A percentile compares a stretch with the other conserved stretches of the same genome.
phyloP scores from a whole-genome alignment of 2,329 filamentous ascomycete species.

The Cercospora sp. region DNA sequence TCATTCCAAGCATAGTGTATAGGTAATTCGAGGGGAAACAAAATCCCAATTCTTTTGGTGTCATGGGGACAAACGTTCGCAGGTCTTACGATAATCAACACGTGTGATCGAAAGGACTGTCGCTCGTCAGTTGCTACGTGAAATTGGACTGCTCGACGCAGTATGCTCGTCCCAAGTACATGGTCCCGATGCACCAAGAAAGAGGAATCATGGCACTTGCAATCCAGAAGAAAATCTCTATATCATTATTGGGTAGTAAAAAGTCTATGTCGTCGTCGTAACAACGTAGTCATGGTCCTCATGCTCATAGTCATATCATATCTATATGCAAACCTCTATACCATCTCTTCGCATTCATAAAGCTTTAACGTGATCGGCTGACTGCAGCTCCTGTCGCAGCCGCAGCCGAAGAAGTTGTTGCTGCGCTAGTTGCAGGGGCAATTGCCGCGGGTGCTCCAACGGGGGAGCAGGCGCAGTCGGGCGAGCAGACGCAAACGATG shows the following conservation, averaged over 20 bases:
- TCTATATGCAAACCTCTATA: background rate
- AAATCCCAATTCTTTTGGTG: background rate
- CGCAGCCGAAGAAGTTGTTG: background rate
- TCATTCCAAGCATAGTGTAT: background rate
- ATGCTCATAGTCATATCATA: background rate
- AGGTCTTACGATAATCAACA: no score
- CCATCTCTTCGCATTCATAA: background rate
- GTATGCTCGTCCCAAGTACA: no score
- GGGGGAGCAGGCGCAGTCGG: constrained; percentile 12
- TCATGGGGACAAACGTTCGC: no score
- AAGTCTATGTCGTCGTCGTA: background rate
- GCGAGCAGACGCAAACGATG: constrained; percentile 14
- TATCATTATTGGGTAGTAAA: background rate
- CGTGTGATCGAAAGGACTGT: no score
- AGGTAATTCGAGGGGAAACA: background rate
- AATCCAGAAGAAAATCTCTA: background rate
- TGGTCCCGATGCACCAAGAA: no score
- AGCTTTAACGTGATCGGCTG: background rate
- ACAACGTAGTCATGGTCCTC: background rate
- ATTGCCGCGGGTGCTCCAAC: constrained; percentile 7
- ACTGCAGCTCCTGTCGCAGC: background rate
- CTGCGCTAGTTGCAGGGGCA: background rate
- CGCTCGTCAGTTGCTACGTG: no score
- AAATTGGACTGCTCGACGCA: no score
- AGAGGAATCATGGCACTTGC: no score